Base-by-base conservation (phyloP, 225 moss, liverwort and hornwort genomes). In the Polytrichum formosum region DNA sequence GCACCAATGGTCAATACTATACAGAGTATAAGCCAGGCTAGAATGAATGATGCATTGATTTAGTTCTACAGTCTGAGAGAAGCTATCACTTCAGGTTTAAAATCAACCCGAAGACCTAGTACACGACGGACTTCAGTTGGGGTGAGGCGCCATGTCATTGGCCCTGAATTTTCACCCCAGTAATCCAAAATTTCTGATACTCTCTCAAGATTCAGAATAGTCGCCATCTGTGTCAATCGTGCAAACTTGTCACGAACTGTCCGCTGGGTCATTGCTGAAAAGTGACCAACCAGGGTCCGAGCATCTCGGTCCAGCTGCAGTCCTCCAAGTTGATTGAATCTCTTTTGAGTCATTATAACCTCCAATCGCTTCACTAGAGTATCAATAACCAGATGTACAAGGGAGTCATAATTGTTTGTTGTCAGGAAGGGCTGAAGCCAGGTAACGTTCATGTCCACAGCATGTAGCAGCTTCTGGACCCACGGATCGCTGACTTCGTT, bases 141-240 rank as follows among this genome's bases (percentile, higher is more conserved):
- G 67, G 95, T 93, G 29, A 96, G 92, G 53, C 91, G 92, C 95
- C 95, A 95, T 26, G 95, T 96, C 78, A 93, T 91, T 6, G 95
- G 90, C 3, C 93, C 93, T 4, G 95, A 91, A 78, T 96, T 93
- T 69, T 96, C 95, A 54, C 95, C 95, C 95, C 93, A 96, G 66
- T 93, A 96, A 56, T 96, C 93, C 13, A 96, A 83, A 78, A 96
- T 92, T 77, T 92, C 95, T 18, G 91, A 87, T 5, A 92, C 91
- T 73, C 89, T 92, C 82, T 91, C 95, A 67, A 95, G 79, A 70
- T 92, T 95, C 1, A 95, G 80, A 58, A 95, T 95, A 58, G 92
- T 92, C 30, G 95, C 95, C 82, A 95, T 92, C 83, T 92, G 92
- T 21, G 95, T 91, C n/a, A 95, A 88, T 17, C 92, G 89, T 28